Conservation (phyloP, 2,329 filamentous ascomycete genomes). For the Neopestalotiopsis clavispora region DNA sequence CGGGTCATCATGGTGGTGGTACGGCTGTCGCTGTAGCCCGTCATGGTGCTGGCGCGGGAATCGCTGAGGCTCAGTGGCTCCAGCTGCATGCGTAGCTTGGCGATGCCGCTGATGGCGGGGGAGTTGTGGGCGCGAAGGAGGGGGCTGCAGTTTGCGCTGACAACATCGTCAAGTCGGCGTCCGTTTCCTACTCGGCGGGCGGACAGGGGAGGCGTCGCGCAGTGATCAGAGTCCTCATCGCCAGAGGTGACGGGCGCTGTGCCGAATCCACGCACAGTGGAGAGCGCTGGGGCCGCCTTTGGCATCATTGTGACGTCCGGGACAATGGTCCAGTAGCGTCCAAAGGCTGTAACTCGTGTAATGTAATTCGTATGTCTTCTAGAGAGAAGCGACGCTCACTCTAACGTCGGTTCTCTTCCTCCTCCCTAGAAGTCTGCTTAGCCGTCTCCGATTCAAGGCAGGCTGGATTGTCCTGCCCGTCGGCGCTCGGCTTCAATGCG, state of each 20-base stretch:
- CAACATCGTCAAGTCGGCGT: conserved; percentile 57
- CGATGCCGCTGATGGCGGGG: conserved; percentile 73
- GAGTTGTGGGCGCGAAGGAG: conserved; percentile 57
- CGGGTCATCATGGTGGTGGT: conserved; percentile 58
- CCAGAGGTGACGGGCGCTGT: conserved; percentile 58
- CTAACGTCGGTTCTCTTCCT: neutral
- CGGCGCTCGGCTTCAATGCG: conserved; percentile 65
- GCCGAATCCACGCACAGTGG: conserved; percentile 62
- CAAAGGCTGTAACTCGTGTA: conserved; percentile 9
- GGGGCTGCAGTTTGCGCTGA: conserved; percentile 69
- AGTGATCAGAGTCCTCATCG: conserved; percentile 62
- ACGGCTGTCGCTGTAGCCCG: conserved; percentile 53
- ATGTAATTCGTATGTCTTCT: neutral
- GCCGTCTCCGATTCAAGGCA: conserved; percentile 45
- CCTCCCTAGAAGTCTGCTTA: conserved; percentile 22
- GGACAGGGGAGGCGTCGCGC: conserved; percentile 42
- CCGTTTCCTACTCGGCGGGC: conserved; percentile 42
- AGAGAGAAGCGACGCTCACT: conserved; percentile 16
- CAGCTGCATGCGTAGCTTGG: conserved; percentile 80
- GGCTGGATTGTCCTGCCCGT: conserved; percentile 49
- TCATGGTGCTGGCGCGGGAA: conserved; percentile 59
- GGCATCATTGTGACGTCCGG: conserved; percentile 45
- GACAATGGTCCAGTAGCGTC: neutral
- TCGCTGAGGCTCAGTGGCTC: conserved; percentile 74
- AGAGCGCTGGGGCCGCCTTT: conserved; percentile 53